Conservation (phyloP, 495 filamentous ascomycete species). For the Aspergillus sclerotioniger region DNA sequence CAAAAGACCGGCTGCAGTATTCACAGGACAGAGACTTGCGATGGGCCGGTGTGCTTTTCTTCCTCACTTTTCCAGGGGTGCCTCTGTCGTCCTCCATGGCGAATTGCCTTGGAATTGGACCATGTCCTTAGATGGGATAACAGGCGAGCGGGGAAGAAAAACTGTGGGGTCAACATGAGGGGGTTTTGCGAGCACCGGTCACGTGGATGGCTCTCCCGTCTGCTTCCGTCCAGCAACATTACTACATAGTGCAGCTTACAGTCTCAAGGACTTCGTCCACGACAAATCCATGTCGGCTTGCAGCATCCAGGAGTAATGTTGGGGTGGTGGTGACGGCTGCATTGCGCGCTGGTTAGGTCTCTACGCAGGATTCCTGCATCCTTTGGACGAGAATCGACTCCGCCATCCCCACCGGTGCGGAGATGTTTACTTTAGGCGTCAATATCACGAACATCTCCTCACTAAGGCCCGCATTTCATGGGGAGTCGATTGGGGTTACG, state of each 20-base stretch:
- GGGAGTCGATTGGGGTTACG: background rate
- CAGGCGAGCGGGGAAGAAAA: conserved; percentile 35
- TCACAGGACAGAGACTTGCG: conserved; percentile 49
- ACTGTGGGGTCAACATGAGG: conserved; percentile 42
- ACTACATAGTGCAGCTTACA: background rate
- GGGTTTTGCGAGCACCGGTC: conserved; percentile 31
- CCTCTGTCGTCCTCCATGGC: conserved; percentile 47
- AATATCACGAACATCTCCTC: background rate
- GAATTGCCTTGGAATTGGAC: conserved; percentile 27
- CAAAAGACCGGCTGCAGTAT: conserved; percentile 52
- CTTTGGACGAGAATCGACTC: background rate
- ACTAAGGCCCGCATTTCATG: background rate
- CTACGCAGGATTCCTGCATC: background rate
- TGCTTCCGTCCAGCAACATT: background rate
- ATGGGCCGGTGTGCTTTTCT: conserved; percentile 40
- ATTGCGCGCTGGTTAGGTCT: background rate
- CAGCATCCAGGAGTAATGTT: background rate
- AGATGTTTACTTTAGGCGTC: conserved; percentile 10
- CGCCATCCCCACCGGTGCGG: conserved; percentile 22
- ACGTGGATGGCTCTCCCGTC: conserved; percentile 25
- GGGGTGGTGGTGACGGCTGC: background rate
- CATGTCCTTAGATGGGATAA: conserved; percentile 21
- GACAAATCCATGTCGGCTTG: background rate
- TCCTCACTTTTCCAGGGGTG: conserved; percentile 41
- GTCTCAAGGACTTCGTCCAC: too few relatives aligned